Conservation (phyloP, 768 basidiomycete genomes). For the Suillus lakei region DNA sequence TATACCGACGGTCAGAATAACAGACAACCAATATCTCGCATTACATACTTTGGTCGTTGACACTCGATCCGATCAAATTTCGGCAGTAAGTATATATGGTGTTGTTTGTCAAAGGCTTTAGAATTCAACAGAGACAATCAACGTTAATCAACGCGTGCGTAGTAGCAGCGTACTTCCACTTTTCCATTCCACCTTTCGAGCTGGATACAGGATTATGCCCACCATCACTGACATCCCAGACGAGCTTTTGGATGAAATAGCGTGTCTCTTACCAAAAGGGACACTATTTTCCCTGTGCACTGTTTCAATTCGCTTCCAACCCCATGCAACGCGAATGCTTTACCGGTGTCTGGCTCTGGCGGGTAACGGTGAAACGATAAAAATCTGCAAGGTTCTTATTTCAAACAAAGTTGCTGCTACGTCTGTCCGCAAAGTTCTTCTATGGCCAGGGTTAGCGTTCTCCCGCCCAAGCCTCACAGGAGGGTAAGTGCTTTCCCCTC, state of each 20-base stretch:
- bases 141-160: too few relatives aligned
- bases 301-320: slow-evolving; percentile 4
- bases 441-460: slow-evolving; percentile 7
- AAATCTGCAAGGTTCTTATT: slow-evolving; percentile 8
- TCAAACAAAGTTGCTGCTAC: slow-evolving; percentile 12
- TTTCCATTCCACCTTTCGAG: background rate
- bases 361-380: background rate
- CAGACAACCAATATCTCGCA: too few relatives aligned
- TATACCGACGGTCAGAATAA: background rate
- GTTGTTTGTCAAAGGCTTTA: background rate
- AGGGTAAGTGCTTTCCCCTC: background rate
- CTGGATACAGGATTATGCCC: background rate
- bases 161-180: background rate
- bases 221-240: slow-evolving; percentile 11
- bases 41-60: background rate
- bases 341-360: slow-evolving; percentile 7
- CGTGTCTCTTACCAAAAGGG: background rate
- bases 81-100: background rate
- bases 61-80: background rate
- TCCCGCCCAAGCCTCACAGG: background rate
- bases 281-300: background rate
- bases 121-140: slow-evolving; percentile 8
- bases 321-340: slow-evolving; percentile 6
- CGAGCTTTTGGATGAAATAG: slow-evolving; percentile 13
- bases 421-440: slow-evolving; percentile 7